These are phyloP conservation scores for Penicillium chermesinum DNA, from an alignment of 495 filamentous ascomycete genomes.

Conservation along the genomic window DNA sequence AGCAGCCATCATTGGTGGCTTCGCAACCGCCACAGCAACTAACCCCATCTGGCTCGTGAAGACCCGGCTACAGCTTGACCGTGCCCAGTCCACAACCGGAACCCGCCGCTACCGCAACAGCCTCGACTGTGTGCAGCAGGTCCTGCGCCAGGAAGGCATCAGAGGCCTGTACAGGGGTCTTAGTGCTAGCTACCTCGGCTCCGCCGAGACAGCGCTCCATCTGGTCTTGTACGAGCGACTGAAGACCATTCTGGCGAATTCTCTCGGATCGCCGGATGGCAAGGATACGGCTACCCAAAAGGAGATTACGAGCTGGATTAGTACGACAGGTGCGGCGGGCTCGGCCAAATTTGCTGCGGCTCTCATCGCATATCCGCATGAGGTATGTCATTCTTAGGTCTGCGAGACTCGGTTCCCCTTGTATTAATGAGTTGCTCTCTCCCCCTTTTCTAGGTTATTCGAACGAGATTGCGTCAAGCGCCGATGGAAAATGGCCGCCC, in stretches of 20 bases:
- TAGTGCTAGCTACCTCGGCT: conserved; percentile 80
- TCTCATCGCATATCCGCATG: conserved; percentile 80
- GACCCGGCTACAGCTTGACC: conserved; percentile 83
- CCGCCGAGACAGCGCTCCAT: conserved; percentile 80
- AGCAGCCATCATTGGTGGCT: conserved; percentile 66
- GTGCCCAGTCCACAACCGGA: conserved; percentile 53
- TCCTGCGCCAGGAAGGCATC: conserved; percentile 70
- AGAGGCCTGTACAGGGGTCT: conserved; percentile 78
- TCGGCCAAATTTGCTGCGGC: conserved; percentile 77
- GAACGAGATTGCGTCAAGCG: conserved; percentile 76
- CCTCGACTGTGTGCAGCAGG: conserved; percentile 72
- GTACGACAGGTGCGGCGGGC: conserved; percentile 66
- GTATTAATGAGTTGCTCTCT: background rate
- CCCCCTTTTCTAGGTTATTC: conserved; percentile 52
- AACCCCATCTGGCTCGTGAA: conserved; percentile 94
- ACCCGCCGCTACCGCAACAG: conserved; percentile 73
- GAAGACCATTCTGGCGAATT: conserved; percentile 57
- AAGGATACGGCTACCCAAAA: conserved; percentile 21
- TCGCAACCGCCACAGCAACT: conserved; percentile 78
- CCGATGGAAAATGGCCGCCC: conserved; percentile 64
- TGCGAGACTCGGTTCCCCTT: background rate
- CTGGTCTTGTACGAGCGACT: conserved; percentile 84
- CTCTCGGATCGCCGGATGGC: conserved; percentile 43
- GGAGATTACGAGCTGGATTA: conserved; percentile 31
- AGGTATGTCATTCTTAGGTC: conserved; percentile 48